Percentiles rank a stretch among this genome's conserved stretches.
These are phyloP conservation scores for Diaporthe longicolla DNA, from an alignment of 2,329 filamentous ascomycete species.

Conservation along the genomic window DNA sequence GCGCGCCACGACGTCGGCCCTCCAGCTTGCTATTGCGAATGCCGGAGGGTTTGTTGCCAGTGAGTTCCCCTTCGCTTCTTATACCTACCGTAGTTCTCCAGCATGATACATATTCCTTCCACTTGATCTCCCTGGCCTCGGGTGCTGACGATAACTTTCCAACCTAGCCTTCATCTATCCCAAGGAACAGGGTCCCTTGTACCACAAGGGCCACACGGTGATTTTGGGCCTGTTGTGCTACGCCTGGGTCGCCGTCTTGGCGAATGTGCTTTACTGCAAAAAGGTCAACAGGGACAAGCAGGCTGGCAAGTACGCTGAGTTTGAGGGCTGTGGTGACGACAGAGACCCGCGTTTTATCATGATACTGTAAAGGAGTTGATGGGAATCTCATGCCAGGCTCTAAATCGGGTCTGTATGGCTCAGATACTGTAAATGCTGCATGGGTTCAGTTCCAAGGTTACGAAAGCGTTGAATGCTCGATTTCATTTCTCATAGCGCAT, in stretches of 20 bases:
- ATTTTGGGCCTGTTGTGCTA: slow-evolving; percentile 72
- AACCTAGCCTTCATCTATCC: slow-evolving; percentile 71
- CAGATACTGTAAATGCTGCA: not conserved
- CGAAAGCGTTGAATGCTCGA: too few relatives aligned
- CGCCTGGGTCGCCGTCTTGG: slow-evolving; percentile 73
- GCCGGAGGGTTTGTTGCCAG: slow-evolving; percentile 76
- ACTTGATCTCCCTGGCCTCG: not conserved
- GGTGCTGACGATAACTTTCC: not conserved
- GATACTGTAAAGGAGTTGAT: slow-evolving; percentile 60
- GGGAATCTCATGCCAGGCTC: not conserved
- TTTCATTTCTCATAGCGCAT: too few relatives aligned
- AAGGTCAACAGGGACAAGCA: slow-evolving; percentile 76
- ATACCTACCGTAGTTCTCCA: too few relatives aligned
- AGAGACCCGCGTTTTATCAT: slow-evolving; percentile 74
- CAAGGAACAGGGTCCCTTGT: slow-evolving; percentile 67
- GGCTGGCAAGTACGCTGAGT: slow-evolving; percentile 70
- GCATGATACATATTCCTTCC: too few relatives aligned
- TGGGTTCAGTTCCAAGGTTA: too few relatives aligned
- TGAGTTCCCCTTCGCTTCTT: slow-evolving; percentile 46
- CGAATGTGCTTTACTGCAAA: slow-evolving; percentile 73
- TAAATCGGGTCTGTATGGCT: too few relatives aligned
- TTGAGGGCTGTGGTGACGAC: slow-evolving; percentile 71
- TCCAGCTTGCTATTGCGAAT: slow-evolving; percentile 78
- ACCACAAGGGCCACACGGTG: slow-evolving; percentile 72
- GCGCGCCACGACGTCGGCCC: slow-evolving; percentile 74